Evolutionary conservation across 163 green algal genomes (phyloP), one percentile per base, ranked within the genome.

Genomic region (Chlorella variabilis): DNA sequence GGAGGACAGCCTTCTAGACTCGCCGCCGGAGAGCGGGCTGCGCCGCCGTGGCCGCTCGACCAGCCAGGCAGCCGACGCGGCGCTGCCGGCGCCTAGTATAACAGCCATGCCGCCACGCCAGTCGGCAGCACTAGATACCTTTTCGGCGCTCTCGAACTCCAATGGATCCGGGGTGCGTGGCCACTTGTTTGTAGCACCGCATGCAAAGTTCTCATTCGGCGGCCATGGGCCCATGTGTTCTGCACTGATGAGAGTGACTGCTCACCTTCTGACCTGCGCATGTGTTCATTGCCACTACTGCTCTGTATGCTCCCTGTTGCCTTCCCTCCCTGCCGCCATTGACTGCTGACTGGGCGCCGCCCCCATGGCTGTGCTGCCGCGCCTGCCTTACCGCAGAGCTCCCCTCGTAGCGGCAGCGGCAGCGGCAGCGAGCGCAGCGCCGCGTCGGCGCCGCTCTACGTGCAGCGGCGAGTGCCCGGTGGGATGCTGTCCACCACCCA

Each of bases 371-470:
- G n/a, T n/a, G n/a, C n/a, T 61, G 39, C 67, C 9, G 8, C 3
- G 21, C 27, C 29, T 75, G 17, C 41, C 68, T 59, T 61, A 29
- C 23, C 23, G 36, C 75, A 81, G 75, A 41, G 75, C 59, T 81
- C 75, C 4, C 59, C 75, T 5, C 75, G 75, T 42, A 81, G 75
- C 58, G 73, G 71, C 71, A 78, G 71, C 71, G 71, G 71, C 49
- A 78, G 71, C 71, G 71, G 73, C 73, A 80, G 73, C 73, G 73
- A 80, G 25, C 54, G 36, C 34, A 78, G 71, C 51, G 36, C 21
- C 34, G 17, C 8, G 23, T 78, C 71, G 4, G n/a, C 73, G 1
- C 41, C 73, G 1, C 73, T 71, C 17, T 61, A 59, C 29, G 56
- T 80, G 41, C 59, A 59, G 29, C 75, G 75, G 17, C 59, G 29